Evolutionary conservation across 2,329 filamentous ascomycete genomes (phyloP).

Genomic region (Aspergillus melleus): DNA sequence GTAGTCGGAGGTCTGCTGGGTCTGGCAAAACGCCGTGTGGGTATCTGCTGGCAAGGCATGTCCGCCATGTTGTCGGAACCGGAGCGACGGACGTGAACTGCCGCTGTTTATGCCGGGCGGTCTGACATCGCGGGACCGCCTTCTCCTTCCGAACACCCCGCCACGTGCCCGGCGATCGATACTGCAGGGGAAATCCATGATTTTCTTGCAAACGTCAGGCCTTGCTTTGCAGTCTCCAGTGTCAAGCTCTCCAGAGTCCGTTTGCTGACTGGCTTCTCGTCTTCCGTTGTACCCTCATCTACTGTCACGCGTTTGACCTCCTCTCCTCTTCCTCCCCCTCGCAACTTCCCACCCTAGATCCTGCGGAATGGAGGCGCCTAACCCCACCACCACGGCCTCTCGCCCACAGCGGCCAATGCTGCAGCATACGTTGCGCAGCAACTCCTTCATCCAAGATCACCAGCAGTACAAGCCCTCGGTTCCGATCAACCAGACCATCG

Average conservation of each 20-base stretch:
- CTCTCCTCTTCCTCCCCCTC: not conserved
- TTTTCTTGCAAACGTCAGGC: not conserved
- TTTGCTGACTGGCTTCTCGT: constrained; percentile 3
- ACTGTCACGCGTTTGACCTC: not conserved
- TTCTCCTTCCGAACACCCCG: not conserved
- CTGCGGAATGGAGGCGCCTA: constrained; percentile 30
- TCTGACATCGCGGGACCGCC: not conserved
- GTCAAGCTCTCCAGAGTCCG: not conserved
- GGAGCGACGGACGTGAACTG: not conserved
- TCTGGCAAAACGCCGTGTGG: too few relatives aligned
- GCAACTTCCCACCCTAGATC: not conserved
- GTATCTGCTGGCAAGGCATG: not conserved
- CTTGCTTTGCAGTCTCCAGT: not conserved
- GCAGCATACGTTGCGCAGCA: constrained; percentile 43
- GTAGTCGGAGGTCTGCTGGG: not conserved
- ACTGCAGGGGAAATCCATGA: constrained; percentile 8
- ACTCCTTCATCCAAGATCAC: constrained; percentile 50
- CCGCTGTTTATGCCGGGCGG: constrained; percentile 10
- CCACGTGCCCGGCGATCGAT: constrained; percentile 15
- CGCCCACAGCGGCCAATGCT: constrained; percentile 44
- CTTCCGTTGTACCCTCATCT: constrained; percentile 1
- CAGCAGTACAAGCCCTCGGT: constrained; percentile 48
- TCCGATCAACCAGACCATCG: constrained; percentile 36
- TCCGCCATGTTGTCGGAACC: not conserved
- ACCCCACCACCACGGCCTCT: constrained; percentile 19